A percentile compares a stretch with the other conserved stretches of the same genome.
Conservation (phyloP, 1,284 basidiomycete species). For the Flammula alnicola region DNA sequence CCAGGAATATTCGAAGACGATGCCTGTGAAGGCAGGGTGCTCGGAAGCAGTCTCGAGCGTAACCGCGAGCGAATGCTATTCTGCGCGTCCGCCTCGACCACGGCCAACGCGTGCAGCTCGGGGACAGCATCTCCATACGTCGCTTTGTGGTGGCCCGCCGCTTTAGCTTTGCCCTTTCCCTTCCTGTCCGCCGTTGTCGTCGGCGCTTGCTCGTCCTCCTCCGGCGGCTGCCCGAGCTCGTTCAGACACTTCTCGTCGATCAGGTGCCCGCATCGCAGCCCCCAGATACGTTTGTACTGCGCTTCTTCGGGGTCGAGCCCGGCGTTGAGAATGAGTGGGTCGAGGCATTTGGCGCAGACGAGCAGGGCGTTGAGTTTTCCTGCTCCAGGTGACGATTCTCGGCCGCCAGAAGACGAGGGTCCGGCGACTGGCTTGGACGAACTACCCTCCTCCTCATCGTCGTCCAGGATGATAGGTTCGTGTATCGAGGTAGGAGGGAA, state of each 20-base stretch:
- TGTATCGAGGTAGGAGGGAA: slow-evolving; percentile 34
- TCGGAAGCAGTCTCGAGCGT: slow-evolving; percentile 43
- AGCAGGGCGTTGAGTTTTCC: slow-evolving; percentile 43
- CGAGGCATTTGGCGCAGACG: slow-evolving; percentile 64
- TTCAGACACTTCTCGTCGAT: slow-evolving; percentile 76
- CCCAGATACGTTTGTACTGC: slow-evolving; percentile 59
- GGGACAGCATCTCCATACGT: slow-evolving; percentile 24
- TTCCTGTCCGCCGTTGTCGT: too few species aligned
- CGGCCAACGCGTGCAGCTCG: slow-evolving; percentile 4
- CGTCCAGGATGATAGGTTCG: slow-evolving; percentile 40
- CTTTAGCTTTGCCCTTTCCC: slow-evolving; percentile 42
- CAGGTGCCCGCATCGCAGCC: slow-evolving; percentile 73
- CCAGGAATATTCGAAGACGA: too few species aligned
- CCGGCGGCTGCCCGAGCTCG: slow-evolving; percentile 53
- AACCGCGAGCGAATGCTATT: slow-evolving; percentile 56
- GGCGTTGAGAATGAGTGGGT: slow-evolving; percentile 54
- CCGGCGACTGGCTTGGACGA: slow-evolving; percentile 18
- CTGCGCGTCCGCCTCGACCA: neutral
- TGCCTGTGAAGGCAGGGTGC: too few species aligned
- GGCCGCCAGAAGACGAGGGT: slow-evolving; percentile 16
- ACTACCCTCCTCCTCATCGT: slow-evolving; percentile 35
- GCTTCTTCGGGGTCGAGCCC: slow-evolving; percentile 39
- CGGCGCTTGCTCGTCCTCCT: slow-evolving; percentile 20
- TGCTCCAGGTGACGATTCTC: slow-evolving; percentile 19
- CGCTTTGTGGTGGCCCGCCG: slow-evolving; percentile 2